phyloP scores from a whole-genome alignment of 1,139 yeast species.

The Pneumocystis jirovecii region DNA sequence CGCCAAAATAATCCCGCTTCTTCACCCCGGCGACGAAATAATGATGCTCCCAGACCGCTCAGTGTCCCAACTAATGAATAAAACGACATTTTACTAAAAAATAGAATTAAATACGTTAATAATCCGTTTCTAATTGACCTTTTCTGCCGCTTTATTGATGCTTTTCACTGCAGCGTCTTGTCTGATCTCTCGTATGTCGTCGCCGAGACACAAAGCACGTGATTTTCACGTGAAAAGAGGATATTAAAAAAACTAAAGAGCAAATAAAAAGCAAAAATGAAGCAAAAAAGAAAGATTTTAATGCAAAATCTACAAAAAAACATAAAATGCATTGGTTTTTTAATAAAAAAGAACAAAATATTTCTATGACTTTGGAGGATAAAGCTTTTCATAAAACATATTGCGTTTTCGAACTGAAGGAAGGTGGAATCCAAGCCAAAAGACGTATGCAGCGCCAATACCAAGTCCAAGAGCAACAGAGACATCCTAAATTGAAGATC shows the following conservation, averaged over 20 bases:
- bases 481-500: neutral
- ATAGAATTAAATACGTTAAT: neutral
- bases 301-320: no score
- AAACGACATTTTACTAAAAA: neutral
- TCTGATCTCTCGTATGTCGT: neutral
- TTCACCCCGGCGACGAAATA: neutral
- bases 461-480: slow-evolving; percentile 10
- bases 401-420: slow-evolving; percentile 13
- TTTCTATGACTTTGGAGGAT: neutral
- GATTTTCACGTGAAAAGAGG: neutral
- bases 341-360: no score
- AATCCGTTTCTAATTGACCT: neutral
- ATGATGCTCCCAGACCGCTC: neutral
- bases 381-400: slow-evolving; percentile 11
- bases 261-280: neutral
- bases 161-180: neutral
- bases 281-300: neutral
- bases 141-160: neutral
- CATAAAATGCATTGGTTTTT: no score
- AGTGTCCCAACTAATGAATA: neutral
- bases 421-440: slow-evolving; percentile 13
- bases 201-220: neutral
- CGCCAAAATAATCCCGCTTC: neutral
- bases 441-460: slow-evolving; percentile 9
- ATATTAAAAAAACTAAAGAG: neutral